Evolutionary conservation across 768 basidiomycete genomes (phyloP), one percentile per base, ranked within the genome.

Genomic region (Boletales sp.): DNA sequence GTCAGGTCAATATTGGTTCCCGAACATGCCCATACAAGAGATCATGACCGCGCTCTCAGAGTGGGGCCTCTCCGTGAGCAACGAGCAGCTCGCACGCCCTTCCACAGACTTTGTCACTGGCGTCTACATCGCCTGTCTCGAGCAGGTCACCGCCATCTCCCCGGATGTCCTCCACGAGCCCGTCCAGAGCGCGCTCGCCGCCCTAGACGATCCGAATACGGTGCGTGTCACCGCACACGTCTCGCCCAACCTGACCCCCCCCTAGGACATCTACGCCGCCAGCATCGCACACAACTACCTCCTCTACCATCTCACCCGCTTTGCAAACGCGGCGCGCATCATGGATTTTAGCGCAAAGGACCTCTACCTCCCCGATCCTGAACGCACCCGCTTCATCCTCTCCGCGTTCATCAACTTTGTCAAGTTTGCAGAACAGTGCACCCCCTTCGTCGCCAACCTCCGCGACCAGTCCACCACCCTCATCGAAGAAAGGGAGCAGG

Each of bases 381-480:
- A 84, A 37, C 83, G 94, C 27, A 89, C 91, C 0, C 76, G 86
- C 27, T 75, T 79, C 45, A 74, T 88, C 36, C 79, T 97, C 54
- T 90, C 90, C 32, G 91, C 87, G 3, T 87, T 95, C 57, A 90
- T 94, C 74, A 97, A 97, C 69, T 91, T 94, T 65, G 81, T 92
- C 68, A 91, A 90, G 68, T 95, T 94, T 66, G 84, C 83, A 13
- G 87, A 85, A 57, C 87, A 90, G 56, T 84, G 82, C 57, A 74
- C 79, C 36, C 67, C 75, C 3, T 83, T 87, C 52, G 73, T 87
- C 15, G 73, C 73, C 48, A 74, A 77, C n/a, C 69, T 93, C 21
- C 78, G 82, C 38, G 79, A 83, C 12, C 73, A 77, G 50, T 84
- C 83, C 11, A 68, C 81, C 15, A 66, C 74, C 12, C 60, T 87